Evolutionary conservation across 768 basidiomycete species (phyloP).

Genomic region (Leccinum disarticulatum): DNA sequence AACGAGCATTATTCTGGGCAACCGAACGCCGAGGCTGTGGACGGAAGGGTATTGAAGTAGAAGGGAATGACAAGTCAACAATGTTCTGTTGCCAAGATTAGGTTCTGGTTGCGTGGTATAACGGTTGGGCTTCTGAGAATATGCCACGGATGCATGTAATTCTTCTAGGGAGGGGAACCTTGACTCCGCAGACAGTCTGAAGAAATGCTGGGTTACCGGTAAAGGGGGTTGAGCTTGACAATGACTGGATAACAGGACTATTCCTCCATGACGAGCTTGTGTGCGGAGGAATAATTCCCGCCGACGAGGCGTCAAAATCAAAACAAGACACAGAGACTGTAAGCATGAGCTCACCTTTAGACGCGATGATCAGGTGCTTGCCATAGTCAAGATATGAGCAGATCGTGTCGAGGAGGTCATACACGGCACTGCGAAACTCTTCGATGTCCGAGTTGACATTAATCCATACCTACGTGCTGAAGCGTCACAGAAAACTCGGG

Average conservation of each 20-base stretch:
- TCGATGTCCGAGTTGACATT: slow-evolving; percentile 74
- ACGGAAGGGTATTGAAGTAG: slow-evolving; percentile 22
- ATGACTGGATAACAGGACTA: slow-evolving; percentile 16
- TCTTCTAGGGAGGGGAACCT: slow-evolving; percentile 89
- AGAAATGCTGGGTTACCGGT: slow-evolving; percentile 30
- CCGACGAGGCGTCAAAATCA: slow-evolving; percentile 35
- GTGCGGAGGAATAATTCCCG: slow-evolving; percentile 47
- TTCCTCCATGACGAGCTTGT: slow-evolving; percentile 21
- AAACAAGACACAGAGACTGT: neutral
- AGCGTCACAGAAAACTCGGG: slow-evolving; percentile 69
- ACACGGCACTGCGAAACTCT: slow-evolving; percentile 74
- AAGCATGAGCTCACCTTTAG: slow-evolving; percentile 51
- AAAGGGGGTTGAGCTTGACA: slow-evolving; percentile 39
- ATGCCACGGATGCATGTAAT: slow-evolving; percentile 57
- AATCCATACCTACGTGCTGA: too few relatives aligned
- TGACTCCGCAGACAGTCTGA: slow-evolving; percentile 54
- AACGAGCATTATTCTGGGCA: slow-evolving; percentile 45
- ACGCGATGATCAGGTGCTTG: slow-evolving; percentile 65
- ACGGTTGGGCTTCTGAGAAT: slow-evolving; percentile 23
- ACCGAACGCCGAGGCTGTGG: slow-evolving; percentile 20
- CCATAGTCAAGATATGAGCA: slow-evolving; percentile 76
- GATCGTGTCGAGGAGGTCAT: slow-evolving; percentile 73
- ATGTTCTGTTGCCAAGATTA: slow-evolving; percentile 14
- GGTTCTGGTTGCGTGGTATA: slow-evolving; percentile 19
- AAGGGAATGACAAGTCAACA: slow-evolving; percentile 23